Conservation (phyloP, 192 early-diverging fungal species). For the Geosiphon pyriformis region DNA sequence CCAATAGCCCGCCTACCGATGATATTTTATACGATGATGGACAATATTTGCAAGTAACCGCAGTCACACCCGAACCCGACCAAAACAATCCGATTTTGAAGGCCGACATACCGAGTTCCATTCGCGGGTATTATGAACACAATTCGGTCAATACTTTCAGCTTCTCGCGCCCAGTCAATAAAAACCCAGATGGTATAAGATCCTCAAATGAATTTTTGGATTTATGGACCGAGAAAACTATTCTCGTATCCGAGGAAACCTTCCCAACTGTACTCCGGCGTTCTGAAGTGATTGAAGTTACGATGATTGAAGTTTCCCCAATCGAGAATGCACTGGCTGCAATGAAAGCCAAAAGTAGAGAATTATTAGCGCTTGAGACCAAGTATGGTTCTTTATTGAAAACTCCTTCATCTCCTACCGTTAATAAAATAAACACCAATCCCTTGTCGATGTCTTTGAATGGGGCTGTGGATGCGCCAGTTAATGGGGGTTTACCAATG, state of each 20-base stretch:
- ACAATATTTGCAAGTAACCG: conserved; percentile 60
- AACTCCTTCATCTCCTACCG: neutral
- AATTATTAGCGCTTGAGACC: conserved; percentile 48
- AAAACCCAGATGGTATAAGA: conserved; percentile 34
- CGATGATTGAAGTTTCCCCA: conserved; percentile 57
- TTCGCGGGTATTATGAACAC: conserved; percentile 57
- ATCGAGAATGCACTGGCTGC: conserved; percentile 72
- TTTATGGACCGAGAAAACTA: conserved; percentile 72
- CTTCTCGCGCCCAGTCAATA: conserved; percentile 57
- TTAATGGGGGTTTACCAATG: conserved; percentile 77
- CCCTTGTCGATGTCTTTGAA: conserved; percentile 78
- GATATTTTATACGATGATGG: conserved; percentile 50
- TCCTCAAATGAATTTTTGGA: conserved; percentile 63
- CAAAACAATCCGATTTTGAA: conserved; percentile 29
- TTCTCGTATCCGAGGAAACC: conserved; percentile 55
- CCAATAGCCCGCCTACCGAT: conserved; percentile 38
- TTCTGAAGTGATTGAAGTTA: conserved; percentile 48
- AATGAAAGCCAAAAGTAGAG: conserved; percentile 61
- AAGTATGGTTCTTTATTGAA: conserved; percentile 41
- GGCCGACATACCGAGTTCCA: conserved; percentile 35
- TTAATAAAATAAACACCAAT: conserved; percentile 46
- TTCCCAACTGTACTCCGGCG: conserved; percentile 62
- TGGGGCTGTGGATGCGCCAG: conserved; percentile 77
- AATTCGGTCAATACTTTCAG: conserved; percentile 65
- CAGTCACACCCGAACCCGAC: conserved; percentile 59